These are phyloP conservation scores for Cladophialophora carrionii DNA, from an alignment of 2,329 filamentous ascomycete species.

Conservation along the genomic window DNA sequence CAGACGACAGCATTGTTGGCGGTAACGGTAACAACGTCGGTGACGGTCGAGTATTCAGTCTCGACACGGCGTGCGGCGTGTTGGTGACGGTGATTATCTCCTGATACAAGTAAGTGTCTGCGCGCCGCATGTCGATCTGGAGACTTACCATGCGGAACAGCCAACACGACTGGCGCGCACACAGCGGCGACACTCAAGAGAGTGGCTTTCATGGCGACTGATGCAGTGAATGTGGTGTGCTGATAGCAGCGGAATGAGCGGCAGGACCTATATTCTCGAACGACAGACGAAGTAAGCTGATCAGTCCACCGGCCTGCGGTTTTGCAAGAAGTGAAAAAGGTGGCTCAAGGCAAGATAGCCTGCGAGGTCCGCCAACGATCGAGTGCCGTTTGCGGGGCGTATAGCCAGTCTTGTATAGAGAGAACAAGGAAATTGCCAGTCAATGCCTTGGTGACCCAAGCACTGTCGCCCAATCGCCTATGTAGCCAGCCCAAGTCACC, in stretches of 20 bases:
- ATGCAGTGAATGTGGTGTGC: slow-evolving; percentile 13
- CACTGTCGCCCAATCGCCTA: slow-evolving; percentile 24
- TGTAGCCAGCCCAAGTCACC: slow-evolving; percentile 12
- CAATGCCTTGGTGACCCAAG: slow-evolving; percentile 27
- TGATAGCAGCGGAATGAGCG: slow-evolving; percentile 26
- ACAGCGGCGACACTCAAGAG: slow-evolving; percentile 23
- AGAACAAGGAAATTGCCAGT: slow-evolving; percentile 29
- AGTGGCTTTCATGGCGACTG: slow-evolving; percentile 26
- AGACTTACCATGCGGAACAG: slow-evolving; percentile 35
- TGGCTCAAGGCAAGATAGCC: slow-evolving; percentile 24
- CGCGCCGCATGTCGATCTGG: slow-evolving; percentile 1
- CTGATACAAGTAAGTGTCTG: slow-evolving; percentile 21
- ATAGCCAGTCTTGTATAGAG: slow-evolving; percentile 19
- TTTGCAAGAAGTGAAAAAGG: slow-evolving; percentile 4
- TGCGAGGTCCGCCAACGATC: background rate
- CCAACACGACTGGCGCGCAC: slow-evolving; percentile 26
- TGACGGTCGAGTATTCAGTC: slow-evolving; percentile 27
- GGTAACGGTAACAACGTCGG: slow-evolving; percentile 31
- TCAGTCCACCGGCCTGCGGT: slow-evolving; percentile 26
- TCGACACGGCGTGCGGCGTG: slow-evolving; percentile 22
- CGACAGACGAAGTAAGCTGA: slow-evolving; percentile 25
- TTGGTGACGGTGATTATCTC: slow-evolving; percentile 26
- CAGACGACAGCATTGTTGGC: slow-evolving; percentile 55
- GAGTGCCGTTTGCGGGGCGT: slow-evolving; percentile 7
- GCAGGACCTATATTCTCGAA: slow-evolving; percentile 24